These are phyloP conservation scores for Peterozyma toletana DNA, from an alignment of 805 yeast species.

Conservation along the genomic window DNA sequence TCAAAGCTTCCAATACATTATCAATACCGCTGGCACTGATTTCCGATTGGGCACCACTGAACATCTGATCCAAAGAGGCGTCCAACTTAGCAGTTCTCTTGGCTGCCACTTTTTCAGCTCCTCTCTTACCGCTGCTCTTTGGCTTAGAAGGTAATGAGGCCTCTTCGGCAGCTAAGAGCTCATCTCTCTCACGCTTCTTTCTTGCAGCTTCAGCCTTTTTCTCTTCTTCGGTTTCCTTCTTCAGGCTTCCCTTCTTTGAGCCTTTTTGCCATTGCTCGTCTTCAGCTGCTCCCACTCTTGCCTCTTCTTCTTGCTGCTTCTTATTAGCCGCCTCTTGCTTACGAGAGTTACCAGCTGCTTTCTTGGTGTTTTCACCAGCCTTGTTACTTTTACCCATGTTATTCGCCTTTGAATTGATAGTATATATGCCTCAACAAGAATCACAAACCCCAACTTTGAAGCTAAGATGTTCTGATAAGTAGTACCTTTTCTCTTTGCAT, in stretches of 20 bases:
- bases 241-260: slow-evolving; percentile 58
- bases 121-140: slow-evolving; percentile 45
- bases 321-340: slow-evolving; percentile 37
- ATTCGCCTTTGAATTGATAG: too few relatives aligned
- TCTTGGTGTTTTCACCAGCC: slow-evolving; percentile 30
- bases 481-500: too few relatives aligned
- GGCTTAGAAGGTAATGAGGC: slow-evolving; percentile 56
- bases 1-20: slow-evolving; percentile 70
- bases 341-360: slow-evolving; percentile 39
- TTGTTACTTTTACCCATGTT: slow-evolving; percentile 8
- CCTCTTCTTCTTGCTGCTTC: slow-evolving; percentile 28
- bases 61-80: slow-evolving; percentile 48
- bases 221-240: slow-evolving; percentile 60
- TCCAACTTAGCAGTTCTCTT: slow-evolving; percentile 58
- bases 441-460: too few relatives aligned
- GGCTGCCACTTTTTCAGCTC: slow-evolving; percentile 60
- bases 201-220: slow-evolving; percentile 72
- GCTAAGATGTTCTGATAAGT: too few relatives aligned
- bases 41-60: slow-evolving; percentile 37
- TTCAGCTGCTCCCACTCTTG: slow-evolving; percentile 43
- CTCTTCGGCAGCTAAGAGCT: slow-evolving; percentile 56
- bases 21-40: slow-evolving; percentile 73
- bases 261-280: slow-evolving; percentile 67
- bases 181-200: slow-evolving; percentile 79
- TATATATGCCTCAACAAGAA: too few relatives aligned